These are phyloP conservation scores for Firmiana major DNA, from an alignment of 345 rosid species.

Conservation along the genomic window DNA sequence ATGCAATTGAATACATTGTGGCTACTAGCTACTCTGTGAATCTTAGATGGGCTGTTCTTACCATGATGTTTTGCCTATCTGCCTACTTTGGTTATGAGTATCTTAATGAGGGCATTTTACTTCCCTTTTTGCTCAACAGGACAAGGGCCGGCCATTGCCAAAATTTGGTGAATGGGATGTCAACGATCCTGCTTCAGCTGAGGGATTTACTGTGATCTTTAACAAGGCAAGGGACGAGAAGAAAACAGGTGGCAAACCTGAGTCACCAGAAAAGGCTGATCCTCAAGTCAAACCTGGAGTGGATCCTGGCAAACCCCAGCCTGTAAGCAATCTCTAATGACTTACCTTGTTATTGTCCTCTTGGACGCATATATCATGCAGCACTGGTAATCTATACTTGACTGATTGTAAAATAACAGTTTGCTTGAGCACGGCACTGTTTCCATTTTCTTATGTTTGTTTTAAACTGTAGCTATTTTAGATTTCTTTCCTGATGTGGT, in stretches of 20 bases:
- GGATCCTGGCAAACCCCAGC: constrained; percentile 63
- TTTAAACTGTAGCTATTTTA: not conserved
- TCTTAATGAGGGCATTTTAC: not conserved
- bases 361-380: constrained; percentile 1
- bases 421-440: not conserved
- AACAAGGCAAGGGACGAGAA: constrained; percentile 94
- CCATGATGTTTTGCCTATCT: not conserved
- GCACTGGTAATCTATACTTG: not conserved
- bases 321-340: constrained; percentile 51
- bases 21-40: not conserved
- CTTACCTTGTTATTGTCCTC: not conserved
- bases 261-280: constrained; percentile 46
- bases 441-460: not conserved
- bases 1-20: not conserved
- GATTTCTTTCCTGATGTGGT: not conserved
- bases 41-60: not conserved
- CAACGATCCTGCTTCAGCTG: constrained; percentile 82
- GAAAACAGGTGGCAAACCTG: constrained; percentile 70
- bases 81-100: constrained; percentile 13
- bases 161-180: constrained; percentile 99
- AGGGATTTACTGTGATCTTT: constrained; percentile 93
- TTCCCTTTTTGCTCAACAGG: constrained; percentile 34
- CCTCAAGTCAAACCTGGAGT: constrained; percentile 49
- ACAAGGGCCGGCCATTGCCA: constrained; percentile 78
- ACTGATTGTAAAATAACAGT: not conserved